phyloP scores from a whole-genome alignment of 2,329 filamentous ascomycete genomes.

The Aspergillus pseudoviridinutans region DNA sequence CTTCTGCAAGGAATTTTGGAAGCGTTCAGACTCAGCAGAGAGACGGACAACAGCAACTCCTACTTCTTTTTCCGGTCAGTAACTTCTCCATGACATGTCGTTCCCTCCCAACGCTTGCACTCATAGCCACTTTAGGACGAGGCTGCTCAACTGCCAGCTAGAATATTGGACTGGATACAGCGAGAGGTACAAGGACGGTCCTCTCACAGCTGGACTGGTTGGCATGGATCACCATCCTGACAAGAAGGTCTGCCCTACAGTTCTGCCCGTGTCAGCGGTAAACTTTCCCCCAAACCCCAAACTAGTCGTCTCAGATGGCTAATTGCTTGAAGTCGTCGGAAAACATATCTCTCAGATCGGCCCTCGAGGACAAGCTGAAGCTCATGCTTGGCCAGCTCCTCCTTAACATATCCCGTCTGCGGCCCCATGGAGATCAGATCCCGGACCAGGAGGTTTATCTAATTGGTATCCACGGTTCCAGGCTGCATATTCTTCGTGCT shows the following conservation, averaged over 20 bases:
- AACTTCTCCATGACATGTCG: neutral
- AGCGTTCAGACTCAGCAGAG: slow-evolving; percentile 12
- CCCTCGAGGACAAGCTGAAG: slow-evolving; percentile 23
- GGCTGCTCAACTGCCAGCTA: slow-evolving; percentile 10
- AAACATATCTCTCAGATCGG: slow-evolving; percentile 3
- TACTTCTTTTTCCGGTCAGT: slow-evolving; percentile 19
- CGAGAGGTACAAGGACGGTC: slow-evolving; percentile 19
- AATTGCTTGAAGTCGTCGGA: neutral
- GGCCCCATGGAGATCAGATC: slow-evolving; percentile 18
- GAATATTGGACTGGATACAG: slow-evolving; percentile 27
- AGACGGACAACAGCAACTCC: slow-evolving; percentile 1
- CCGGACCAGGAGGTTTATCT: slow-evolving; percentile 30
- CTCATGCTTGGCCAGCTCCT: slow-evolving; percentile 23
- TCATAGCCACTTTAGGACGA: slow-evolving; percentile 8
- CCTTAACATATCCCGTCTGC: slow-evolving; percentile 14
- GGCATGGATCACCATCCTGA: slow-evolving; percentile 15
- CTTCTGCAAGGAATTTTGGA: slow-evolving; percentile 21
- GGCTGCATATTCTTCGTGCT: slow-evolving; percentile 25
- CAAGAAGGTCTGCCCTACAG: neutral
- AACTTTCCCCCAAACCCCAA: neutral
- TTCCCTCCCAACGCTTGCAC: neutral
- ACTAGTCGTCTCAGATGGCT: neutral
- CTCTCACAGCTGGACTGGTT: slow-evolving; percentile 16
- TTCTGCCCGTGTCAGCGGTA: slow-evolving; percentile 22
- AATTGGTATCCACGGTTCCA: slow-evolving; percentile 25